Evolutionary conservation across 108 stramenopile species (phyloP).

Genomic region (Nannochloropsis gaditana): DNA sequence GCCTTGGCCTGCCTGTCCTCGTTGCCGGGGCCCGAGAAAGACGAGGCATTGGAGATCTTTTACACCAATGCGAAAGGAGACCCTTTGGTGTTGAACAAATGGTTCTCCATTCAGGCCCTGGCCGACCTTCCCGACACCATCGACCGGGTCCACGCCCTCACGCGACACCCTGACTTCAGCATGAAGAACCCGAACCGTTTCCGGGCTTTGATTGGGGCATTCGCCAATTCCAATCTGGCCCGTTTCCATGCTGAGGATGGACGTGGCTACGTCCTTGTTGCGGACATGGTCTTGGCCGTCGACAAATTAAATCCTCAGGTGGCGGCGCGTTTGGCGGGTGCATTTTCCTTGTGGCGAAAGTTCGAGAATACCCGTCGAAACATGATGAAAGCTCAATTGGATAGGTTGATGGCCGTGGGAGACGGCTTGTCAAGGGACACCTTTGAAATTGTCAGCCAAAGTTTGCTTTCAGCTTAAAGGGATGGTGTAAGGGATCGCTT

Average conservation of each 20-base stretch:
- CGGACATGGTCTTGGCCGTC: conserved; percentile 65
- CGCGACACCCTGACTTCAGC: conserved; percentile 77
- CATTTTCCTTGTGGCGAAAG: conserved; percentile 71
- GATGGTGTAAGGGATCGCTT: not conserved
- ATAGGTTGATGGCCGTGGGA: conserved; percentile 57
- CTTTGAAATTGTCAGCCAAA: conserved; percentile 59
- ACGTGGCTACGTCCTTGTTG: conserved; percentile 77
- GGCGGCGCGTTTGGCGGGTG: conserved; percentile 64
- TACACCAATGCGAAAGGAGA: conserved; percentile 71
- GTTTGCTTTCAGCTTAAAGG: conserved; percentile 47
- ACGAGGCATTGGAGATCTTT: conserved; percentile 70
- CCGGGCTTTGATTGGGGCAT: conserved; percentile 70
- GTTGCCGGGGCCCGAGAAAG: conserved; percentile 61
- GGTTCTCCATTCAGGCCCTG: conserved; percentile 76
- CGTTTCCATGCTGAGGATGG: conserved; percentile 78
- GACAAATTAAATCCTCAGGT: conserved; percentile 87
- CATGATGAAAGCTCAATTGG: conserved; percentile 73
- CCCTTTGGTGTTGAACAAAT: conserved; percentile 61
- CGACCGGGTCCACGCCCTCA: conserved; percentile 49
- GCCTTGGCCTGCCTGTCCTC: conserved; percentile 66
- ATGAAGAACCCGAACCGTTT: conserved; percentile 84
- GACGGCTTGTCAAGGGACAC: conserved; percentile 60
- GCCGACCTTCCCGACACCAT: conserved; percentile 65
- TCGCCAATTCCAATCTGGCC: conserved; percentile 61
- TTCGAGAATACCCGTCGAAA: conserved; percentile 64